phyloP scores from a whole-genome alignment of 202 grass and related monocot species.

The Schoenoplectus tabernaemontani region DNA sequence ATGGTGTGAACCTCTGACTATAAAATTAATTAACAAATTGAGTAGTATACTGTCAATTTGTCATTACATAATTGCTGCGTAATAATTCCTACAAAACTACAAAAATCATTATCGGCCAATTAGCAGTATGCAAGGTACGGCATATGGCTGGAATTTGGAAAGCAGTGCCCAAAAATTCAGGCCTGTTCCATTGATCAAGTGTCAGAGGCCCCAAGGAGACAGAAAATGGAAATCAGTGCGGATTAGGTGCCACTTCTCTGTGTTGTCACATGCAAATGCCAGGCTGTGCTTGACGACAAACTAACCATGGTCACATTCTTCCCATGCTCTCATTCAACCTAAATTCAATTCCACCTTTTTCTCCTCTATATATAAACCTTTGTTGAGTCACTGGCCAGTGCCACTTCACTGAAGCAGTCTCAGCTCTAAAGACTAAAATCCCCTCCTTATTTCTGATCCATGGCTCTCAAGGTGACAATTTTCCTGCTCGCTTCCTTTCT shows the following conservation, averaged over 20 bases:
- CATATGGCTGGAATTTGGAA: slow-evolving; percentile 14
- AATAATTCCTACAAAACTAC: no score
- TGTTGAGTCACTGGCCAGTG: neutral
- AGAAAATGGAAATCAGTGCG: slow-evolving; percentile 20
- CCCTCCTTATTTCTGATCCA: slow-evolving; percentile 22
- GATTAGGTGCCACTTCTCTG: slow-evolving; percentile 21
- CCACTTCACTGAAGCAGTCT: neutral
- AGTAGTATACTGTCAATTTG: no score
- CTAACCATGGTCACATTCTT: neutral
- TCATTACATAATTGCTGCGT: no score
- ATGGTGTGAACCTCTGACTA: no score
- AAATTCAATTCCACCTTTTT: slow-evolving; percentile 22
- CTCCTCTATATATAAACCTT: slow-evolving; percentile 9
- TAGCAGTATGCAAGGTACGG: neutral
- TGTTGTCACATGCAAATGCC: slow-evolving; percentile 20
- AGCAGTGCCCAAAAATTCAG: neutral
- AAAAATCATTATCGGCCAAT: neutral
- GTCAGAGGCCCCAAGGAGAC: neutral
- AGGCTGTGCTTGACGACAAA: slow-evolving; percentile 14
- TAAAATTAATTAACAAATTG: no score
- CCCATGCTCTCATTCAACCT: neutral
- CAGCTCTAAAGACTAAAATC: neutral
- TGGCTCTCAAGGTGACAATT: slow-evolving; percentile 46
- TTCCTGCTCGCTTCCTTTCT: slow-evolving; percentile 44
- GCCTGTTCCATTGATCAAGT: neutral